These are phyloP conservation scores for Pelargonium fulgidum DNA, from an alignment of 441 rosid species.

Conservation along the genomic window DNA sequence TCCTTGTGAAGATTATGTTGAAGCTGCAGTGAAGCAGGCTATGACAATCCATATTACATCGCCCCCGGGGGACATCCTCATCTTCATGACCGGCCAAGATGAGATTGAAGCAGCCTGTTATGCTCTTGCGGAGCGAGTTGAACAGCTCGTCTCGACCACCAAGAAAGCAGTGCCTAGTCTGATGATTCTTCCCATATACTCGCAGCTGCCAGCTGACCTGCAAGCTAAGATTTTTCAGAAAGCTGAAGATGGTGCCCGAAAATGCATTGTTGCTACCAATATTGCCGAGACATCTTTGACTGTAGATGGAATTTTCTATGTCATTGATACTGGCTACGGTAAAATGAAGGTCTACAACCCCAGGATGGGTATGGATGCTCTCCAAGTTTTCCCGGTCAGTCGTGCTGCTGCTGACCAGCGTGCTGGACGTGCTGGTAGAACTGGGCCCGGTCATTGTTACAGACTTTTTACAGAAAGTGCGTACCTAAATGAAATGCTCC, in stretches of 20 bases:
- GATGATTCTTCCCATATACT: constrained; percentile 88
- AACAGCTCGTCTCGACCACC: constrained; percentile 68
- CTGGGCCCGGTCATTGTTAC: constrained; percentile 96
- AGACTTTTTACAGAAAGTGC: constrained; percentile 91
- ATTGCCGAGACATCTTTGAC: constrained; percentile 98
- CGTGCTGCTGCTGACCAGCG: constrained; percentile 98
- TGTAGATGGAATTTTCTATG: constrained; percentile 88
- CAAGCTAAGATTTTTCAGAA: constrained; percentile 95
- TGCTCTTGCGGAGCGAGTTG: constrained; percentile 89
- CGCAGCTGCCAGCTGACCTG: constrained; percentile 95
- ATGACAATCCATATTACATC: constrained; percentile 89
- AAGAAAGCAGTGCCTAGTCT: constrained; percentile 65
- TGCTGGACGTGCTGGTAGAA: constrained; percentile 96
- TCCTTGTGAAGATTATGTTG: constrained; percentile 96
- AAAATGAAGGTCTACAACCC: constrained; percentile 98
- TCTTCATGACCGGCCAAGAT: constrained; percentile 98
- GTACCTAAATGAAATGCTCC: constrained; percentile 76
- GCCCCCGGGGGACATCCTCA: constrained; percentile 91
- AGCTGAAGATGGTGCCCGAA: constrained; percentile 95
- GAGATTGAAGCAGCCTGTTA: constrained; percentile 95
- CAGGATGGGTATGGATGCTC: constrained; percentile 99
- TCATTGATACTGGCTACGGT: constrained; percentile 94
- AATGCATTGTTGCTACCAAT: constrained; percentile 96
- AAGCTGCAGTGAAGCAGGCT: constrained; percentile 95
- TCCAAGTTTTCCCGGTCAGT: constrained; percentile 88